Conservation (phyloP, 2,329 filamentous ascomycete species). For the Colletotrichum tropicale region DNA sequence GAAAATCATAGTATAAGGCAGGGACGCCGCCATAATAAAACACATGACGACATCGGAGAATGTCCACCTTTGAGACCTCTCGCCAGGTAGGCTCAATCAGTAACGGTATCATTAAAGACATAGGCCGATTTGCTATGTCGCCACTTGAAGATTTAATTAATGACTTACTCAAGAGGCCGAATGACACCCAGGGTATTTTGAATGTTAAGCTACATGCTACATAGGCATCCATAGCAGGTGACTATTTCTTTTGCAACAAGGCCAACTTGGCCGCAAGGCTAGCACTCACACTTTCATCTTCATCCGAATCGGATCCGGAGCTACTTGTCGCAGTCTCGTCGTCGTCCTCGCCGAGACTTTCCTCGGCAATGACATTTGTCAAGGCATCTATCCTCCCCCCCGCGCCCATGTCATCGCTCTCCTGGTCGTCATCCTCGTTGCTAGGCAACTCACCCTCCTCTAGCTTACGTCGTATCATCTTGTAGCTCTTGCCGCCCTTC, state of each 20-base stretch:
- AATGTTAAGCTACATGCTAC: neutral
- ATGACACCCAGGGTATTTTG: neutral
- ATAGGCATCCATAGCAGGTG: neutral
- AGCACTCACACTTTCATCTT: constrained; percentile 4
- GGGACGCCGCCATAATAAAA: neutral
- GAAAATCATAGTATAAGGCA: neutral
- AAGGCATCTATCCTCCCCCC: constrained; percentile 15
- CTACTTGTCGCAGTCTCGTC: constrained; percentile 44
- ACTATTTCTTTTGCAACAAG: neutral
- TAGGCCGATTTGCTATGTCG: neutral
- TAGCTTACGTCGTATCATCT: constrained; percentile 17
- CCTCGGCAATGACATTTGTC: constrained; percentile 42
- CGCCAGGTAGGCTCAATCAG: neutral
- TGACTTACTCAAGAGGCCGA: neutral
- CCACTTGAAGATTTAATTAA: neutral
- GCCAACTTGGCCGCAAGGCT: constrained; percentile 20
- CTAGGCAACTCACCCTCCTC: constrained; percentile 40
- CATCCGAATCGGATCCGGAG: constrained; percentile 39
- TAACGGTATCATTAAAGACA: neutral
- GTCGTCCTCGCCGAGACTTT: constrained; percentile 40
- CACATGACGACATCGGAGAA: neutral
- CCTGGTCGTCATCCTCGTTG: constrained; percentile 27
- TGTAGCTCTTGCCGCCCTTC: constrained; percentile 25
- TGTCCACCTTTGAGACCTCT: neutral
- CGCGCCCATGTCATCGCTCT: constrained; percentile 1